Base-by-base conservation (phyloP, 768 basidiomycete genomes). In the Gloeostereum incarnatum region DNA sequence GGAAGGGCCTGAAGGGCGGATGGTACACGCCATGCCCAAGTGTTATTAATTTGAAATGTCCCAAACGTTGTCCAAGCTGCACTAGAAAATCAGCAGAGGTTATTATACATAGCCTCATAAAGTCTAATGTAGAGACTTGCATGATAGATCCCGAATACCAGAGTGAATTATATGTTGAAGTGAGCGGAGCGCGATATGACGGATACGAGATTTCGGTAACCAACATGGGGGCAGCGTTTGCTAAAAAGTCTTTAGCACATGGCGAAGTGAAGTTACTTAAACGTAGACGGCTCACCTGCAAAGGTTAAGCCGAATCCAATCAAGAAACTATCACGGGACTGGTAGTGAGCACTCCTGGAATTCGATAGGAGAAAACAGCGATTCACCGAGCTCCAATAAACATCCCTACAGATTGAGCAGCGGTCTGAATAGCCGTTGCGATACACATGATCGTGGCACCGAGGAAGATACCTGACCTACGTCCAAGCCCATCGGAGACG, bases 191-290 rank as follows among this genome's bases (percentile, higher is more conserved):
- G 47, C 89, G 86, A 58, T 92, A 81, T 8, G 72, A 64, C 11
- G 88, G 89, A 56, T 90, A 90, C 1, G 88, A 70, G n/a, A 91
- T 60, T 59, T 92, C 89, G 35, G 86, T 81, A 39, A 91, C 77
- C 61, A 91, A 60, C 67, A 90, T 72, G 8, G 89, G 87, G 8
- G 88, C 86, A 36, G 85, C 77, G 49, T 76, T 79, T 18, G 73
- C 74, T 69, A 52, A 39, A 32, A 51, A 43, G 22, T 25, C 38
- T 17, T 19, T 16, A 38, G 48, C 48, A 43, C 49, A 25, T 47
- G 14, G 31, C 30, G 13, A 42, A 17, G 29, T 24, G 5, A 36
- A 16, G 19, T 36, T n/a, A n/a, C n/a, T n/a, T n/a, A n/a, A n/a
- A 4, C 4, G 34, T 25, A 27, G 16, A 45, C 13, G 2, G 44